Evolutionary conservation across 139 green algal species (phyloP), one percentile per base, ranked within the genome.

Genomic region (Chlamydomonas eustigma): DNA sequence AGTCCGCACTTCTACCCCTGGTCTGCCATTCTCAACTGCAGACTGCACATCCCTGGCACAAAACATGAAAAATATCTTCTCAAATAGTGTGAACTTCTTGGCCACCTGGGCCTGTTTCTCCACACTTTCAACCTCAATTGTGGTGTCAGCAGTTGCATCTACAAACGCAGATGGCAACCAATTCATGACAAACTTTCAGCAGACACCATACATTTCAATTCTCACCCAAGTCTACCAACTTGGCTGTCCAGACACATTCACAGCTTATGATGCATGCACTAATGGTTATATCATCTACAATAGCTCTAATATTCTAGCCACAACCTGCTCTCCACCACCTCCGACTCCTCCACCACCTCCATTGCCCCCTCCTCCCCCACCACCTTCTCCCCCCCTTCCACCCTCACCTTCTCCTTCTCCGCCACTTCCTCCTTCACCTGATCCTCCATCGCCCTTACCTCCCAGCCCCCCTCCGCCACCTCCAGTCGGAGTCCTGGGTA

Each of bases 261-360:
- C 32, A 5, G n/a, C 28, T 6, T 31, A 32, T 6, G 32, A 70
- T 28, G 63, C 8, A 70, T 70, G 63, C 63, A 37, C 63, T 37
- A 28, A 28, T 22, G 8, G 18, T 5, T 31, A 37, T 6, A 18
- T 22, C 63, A 37, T 28, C 63, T 70, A 32, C 63, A 35, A 22
- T 22, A 70, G 63, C 63, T 37, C 63, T 5, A 70, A 70, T 28
- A 8, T 35, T 28, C 18, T 70, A 35, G 63, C 25, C n/a, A 37
- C 8, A 22, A 35, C 25, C n/a, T 70, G 63, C 63, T 70, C 63
- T 70, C 63, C 63, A 31, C 63, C 63, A 8, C 63, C 63, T 5
- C 28, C 63, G n/a, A 31, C 18, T 5, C 63, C 28, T 70, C 63
- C 63, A 22, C 63, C 63, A 8, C 28, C 63, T 22, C 63, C 63